These are phyloP conservation scores for Gaultheria prostrata DNA, from an alignment of 148 eudicot genomes.

Conservation along the genomic window DNA sequence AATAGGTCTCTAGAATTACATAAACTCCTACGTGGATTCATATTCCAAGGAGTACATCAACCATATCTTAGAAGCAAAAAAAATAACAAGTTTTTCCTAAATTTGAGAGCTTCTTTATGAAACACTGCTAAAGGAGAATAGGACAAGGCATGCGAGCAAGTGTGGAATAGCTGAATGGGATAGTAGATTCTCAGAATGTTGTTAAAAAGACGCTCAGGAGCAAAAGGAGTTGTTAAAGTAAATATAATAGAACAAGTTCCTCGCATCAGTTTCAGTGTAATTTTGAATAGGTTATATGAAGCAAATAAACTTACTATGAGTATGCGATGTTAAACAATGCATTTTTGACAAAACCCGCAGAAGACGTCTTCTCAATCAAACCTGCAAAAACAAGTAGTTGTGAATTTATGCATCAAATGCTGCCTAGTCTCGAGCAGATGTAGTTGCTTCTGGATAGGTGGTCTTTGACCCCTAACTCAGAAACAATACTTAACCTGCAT, in stretches of 20 bases:
- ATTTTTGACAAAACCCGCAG: constrained; percentile 56
- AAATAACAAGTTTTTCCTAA: neutral
- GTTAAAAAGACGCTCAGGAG: neutral
- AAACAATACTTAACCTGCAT: neutral
- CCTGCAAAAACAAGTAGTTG: constrained; percentile 42
- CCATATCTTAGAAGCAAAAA: neutral
- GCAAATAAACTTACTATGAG: constrained; percentile 63
- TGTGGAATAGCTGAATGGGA: neutral
- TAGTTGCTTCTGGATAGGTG: neutral
- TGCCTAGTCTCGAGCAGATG: neutral
- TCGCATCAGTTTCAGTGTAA: neutral
- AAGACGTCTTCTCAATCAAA: constrained; percentile 59
- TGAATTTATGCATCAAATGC: neutral
- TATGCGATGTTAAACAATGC: constrained; percentile 79
- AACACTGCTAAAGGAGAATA: neutral
- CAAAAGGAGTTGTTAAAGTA: neutral
- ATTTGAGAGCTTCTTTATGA: neutral
- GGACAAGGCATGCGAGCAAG: neutral
- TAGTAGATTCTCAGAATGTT: neutral
- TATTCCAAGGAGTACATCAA: neutral
- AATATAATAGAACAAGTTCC: neutral
- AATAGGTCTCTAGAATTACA: neutral
- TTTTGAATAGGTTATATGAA: neutral
- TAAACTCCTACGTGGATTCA: neutral
- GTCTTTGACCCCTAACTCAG: neutral